Conservation (phyloP, 495 filamentous ascomycete species). For the Penicillium verhagenii region DNA sequence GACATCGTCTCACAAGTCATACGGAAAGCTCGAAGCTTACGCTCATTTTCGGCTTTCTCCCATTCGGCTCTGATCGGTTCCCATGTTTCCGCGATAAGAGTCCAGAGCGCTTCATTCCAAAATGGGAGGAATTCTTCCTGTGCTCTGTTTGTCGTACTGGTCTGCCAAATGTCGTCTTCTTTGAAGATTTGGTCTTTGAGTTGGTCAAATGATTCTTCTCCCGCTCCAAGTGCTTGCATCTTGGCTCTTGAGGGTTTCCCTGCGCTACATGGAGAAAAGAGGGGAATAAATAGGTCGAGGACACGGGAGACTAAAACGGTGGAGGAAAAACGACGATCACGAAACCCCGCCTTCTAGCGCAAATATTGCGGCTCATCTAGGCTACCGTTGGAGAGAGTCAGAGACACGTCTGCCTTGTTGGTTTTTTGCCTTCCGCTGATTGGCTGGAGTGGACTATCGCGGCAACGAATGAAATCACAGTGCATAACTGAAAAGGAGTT, state of each 20-base stretch:
- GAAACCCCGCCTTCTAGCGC: neutral
- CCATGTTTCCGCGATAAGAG: neutral
- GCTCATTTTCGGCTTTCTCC: neutral
- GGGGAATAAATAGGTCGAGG: neutral
- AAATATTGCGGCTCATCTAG: neutral
- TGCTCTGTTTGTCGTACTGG: neutral
- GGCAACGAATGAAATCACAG: no score
- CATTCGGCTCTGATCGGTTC: neutral
- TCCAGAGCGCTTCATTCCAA: neutral
- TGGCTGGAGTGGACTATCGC: no score
- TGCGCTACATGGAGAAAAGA: neutral
- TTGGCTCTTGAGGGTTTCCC: neutral
- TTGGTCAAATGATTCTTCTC: neutral
- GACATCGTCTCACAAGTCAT: neutral
- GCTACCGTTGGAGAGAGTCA: neutral
- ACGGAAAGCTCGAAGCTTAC: neutral
- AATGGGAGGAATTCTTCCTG: neutral
- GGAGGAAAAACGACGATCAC: neutral
- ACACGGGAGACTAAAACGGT: neutral
- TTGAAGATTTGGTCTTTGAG: neutral
- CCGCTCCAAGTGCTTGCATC: neutral
- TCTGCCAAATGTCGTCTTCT: neutral
- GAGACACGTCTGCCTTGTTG: no score
- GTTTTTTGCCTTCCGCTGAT: neutral
- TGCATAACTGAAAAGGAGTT: no score